These are phyloP conservation scores for Periconia sp. DNA, from an alignment of 2,329 filamentous ascomycete species.

Conservation along the genomic window DNA sequence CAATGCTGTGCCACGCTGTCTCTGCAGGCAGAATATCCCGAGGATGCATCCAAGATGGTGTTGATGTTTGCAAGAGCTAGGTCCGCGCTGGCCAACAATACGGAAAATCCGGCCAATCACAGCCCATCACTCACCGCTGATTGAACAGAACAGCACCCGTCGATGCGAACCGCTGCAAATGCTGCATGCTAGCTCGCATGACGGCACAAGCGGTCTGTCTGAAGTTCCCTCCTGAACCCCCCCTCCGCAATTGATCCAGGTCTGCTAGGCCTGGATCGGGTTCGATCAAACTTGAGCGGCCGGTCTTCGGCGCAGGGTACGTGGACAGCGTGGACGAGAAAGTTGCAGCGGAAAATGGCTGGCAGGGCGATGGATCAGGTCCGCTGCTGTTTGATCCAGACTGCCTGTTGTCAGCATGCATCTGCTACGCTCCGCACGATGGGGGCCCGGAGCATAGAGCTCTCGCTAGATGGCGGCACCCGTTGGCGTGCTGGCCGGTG, in stretches of 20 bases:
- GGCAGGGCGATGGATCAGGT: slow-evolving; percentile 1
- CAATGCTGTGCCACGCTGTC: slow-evolving; percentile 16
- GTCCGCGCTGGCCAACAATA: slow-evolving; percentile 29
- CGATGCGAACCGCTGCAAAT: slow-evolving; percentile 36
- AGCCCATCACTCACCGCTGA: slow-evolving; percentile 40
- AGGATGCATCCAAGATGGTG: slow-evolving; percentile 21
- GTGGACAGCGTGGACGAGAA: not conserved
- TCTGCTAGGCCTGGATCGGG: not conserved
- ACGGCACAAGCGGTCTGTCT: slow-evolving; percentile 18
- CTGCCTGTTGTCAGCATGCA: slow-evolving; percentile 25
- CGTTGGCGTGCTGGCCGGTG: slow-evolving; percentile 25
- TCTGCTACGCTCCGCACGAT: slow-evolving; percentile 15
- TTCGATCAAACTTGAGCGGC: not conserved
- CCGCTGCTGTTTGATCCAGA: slow-evolving; percentile 3
- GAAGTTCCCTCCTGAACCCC: not conserved
- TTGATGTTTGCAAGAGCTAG: slow-evolving; percentile 18
- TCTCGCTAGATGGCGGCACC: slow-evolving; percentile 4
- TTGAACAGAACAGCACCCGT: slow-evolving; percentile 25
- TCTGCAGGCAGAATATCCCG: slow-evolving; percentile 10
- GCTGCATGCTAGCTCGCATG: slow-evolving; percentile 27
- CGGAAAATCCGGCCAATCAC: slow-evolving; percentile 34
- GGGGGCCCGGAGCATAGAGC: slow-evolving; percentile 19
- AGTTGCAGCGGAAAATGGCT: not conserved
- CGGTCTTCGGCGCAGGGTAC: not conserved
- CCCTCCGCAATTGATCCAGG: not conserved